Evolutionary conservation across 2,329 filamentous ascomycete genomes (phyloP).

Genomic region (Alternaria consortialis): DNA sequence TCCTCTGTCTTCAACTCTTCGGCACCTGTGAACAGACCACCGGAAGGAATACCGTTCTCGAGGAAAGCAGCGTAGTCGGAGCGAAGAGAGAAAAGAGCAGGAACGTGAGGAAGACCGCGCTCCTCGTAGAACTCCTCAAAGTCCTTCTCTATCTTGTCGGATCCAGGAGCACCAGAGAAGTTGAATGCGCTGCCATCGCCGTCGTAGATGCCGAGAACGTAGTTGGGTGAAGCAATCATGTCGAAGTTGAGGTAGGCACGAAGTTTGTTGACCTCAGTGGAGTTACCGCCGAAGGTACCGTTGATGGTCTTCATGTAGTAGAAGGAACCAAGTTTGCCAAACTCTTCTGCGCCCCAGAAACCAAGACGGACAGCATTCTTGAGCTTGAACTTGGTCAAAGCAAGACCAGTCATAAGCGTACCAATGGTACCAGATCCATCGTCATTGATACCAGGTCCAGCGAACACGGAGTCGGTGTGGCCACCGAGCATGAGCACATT

Average conservation of each 20-base stretch:
- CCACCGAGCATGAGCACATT: conserved; percentile 53
- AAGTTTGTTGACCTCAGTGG: conserved; percentile 49
- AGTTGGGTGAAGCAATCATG: conserved; percentile 55
- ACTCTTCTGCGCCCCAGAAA: conserved; percentile 55
- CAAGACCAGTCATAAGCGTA: conserved; percentile 50
- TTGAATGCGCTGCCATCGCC: conserved; percentile 51
- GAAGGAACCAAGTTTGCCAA: conserved; percentile 51
- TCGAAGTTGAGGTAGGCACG: conserved; percentile 56
- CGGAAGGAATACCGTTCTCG: conserved; percentile 51
- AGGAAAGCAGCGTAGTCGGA: conserved; percentile 55
- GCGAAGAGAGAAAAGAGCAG: conserved; percentile 50
- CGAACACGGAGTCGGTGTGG: conserved; percentile 55
- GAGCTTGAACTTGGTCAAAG: conserved; percentile 51
- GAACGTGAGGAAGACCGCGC: conserved; percentile 43
- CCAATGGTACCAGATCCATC: conserved; percentile 54
- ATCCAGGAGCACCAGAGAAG: conserved; percentile 48
- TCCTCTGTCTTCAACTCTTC: conserved; percentile 52
- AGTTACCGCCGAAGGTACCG: conserved; percentile 40
- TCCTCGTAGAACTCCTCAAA: conserved; percentile 49
- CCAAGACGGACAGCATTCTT: conserved; percentile 54
- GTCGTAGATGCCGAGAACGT: conserved; percentile 52
- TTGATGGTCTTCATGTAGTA: conserved; percentile 51
- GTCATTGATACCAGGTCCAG: conserved; percentile 55
- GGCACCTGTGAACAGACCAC: conserved; percentile 54
- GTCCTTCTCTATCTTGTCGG: conserved; percentile 48